These are phyloP conservation scores for Cyanidiococcus yangmingshanensis DNA, from an alignment of 23 red algal species.

Conservation along the genomic window DNA sequence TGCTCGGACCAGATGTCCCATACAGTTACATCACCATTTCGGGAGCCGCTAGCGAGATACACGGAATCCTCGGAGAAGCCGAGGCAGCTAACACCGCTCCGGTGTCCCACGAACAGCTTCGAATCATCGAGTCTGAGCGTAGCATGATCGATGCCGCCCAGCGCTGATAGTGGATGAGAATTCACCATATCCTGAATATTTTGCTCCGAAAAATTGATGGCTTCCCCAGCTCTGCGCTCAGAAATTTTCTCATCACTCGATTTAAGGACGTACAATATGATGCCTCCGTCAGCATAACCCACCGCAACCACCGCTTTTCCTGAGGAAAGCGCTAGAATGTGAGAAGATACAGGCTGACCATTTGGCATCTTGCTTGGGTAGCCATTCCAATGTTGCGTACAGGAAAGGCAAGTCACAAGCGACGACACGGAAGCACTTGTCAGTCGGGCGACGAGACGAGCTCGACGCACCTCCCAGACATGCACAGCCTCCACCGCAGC, in stretches of 20 bases:
- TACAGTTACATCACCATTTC: not conserved
- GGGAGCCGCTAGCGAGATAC: not conserved
- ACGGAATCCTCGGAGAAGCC: not conserved
- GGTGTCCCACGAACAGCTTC: slow-evolving; percentile 37
- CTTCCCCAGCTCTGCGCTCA: not conserved
- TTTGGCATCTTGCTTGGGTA: not conserved
- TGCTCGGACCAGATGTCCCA: not conserved
- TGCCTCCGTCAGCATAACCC: slow-evolving; percentile 61
- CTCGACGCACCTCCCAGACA: slow-evolving; percentile 44
- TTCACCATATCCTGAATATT: not conserved
- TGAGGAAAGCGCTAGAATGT: not conserved
- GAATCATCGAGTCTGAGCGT: slow-evolving; percentile 20
- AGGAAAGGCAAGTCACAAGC: not conserved
- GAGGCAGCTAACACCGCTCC: slow-evolving; percentile 17
- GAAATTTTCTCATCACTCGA: not conserved
- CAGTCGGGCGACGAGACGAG: slow-evolving; percentile 27
- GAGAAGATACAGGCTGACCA: not conserved
- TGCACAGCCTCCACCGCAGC: slow-evolving; percentile 45
- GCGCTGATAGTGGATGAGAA: not conserved
- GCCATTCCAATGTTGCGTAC: slow-evolving; percentile 7
- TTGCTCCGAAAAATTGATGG: not conserved
- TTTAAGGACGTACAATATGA: slow-evolving; percentile 32
- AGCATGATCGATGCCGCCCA: slow-evolving; percentile 12
- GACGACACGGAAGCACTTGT: slow-evolving; percentile 7
- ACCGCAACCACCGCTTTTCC: slow-evolving; percentile 31